Conservation (phyloP, 2,329 filamentous ascomycete genomes). For the Penicillium oxalicum region DNA sequence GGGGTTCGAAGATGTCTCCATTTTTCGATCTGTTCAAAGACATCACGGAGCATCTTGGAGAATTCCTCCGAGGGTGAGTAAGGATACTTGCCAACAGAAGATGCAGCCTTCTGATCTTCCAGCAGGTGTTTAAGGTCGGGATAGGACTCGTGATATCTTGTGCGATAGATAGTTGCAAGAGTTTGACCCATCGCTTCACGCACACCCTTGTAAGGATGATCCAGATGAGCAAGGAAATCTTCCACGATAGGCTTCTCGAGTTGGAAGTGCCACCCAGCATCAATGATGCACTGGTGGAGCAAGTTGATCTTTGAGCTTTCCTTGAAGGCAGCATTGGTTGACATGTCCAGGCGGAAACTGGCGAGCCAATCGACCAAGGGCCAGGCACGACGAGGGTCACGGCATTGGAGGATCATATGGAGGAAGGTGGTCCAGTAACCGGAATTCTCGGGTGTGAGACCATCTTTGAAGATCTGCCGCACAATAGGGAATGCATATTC, state of each 20-base stretch:
- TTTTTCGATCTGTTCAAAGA: constrained; percentile 73
- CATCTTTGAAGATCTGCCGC: constrained; percentile 79
- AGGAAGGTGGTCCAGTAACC: constrained; percentile 93
- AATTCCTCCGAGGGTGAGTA: constrained; percentile 76
- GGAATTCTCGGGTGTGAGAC: constrained; percentile 87
- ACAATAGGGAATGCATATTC: constrained; percentile 85
- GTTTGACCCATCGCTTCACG: constrained; percentile 90
- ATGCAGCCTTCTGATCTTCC: constrained; percentile 68
- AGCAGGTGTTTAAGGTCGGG: constrained; percentile 70
- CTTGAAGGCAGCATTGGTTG: constrained; percentile 95
- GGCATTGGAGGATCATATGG: constrained; percentile 78
- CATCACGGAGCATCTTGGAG: constrained; percentile 60
- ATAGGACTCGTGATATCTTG: constrained; percentile 90
- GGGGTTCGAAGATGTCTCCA: constrained; percentile 82
- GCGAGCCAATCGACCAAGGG: constrained; percentile 79
- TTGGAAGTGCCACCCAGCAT: constrained; percentile 94
- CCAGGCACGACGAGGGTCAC: constrained; percentile 81
- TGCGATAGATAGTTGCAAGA: constrained; percentile 80
- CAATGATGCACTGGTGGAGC: constrained; percentile 78
- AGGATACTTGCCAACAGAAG: constrained; percentile 76
- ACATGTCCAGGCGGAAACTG: constrained; percentile 85
- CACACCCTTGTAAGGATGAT: constrained; percentile 97
- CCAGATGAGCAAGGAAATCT: constrained; percentile 83
- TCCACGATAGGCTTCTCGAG: constrained; percentile 80
- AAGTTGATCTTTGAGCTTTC: constrained; percentile 94